phyloP scores from a whole-genome alignment of 1,284 basidiomycete genomes.

The Sporisorium exsertum region DNA sequence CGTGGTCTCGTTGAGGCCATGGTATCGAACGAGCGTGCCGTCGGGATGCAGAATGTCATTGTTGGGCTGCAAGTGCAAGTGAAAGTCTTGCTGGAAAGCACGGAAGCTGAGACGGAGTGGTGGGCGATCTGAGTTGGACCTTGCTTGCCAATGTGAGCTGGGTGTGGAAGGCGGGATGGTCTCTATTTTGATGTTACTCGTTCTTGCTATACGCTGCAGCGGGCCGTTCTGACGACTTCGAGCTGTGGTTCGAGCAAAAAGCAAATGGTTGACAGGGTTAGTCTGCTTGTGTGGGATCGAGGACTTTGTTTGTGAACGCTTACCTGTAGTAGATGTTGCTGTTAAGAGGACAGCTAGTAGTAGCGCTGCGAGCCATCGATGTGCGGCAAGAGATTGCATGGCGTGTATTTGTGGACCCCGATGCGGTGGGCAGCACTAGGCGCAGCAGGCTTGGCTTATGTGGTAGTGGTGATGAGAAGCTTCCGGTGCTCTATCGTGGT shows the following conservation, averaged over 20 bases:
- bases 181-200: slow-evolving; percentile 31
- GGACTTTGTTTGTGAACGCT: not conserved
- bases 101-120: slow-evolving; percentile 56
- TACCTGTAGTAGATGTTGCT: slow-evolving; percentile 7
- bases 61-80: slow-evolving; percentile 60
- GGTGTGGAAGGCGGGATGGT: slow-evolving; percentile 5
- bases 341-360: slow-evolving; percentile 23
- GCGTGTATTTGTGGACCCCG: not conserved
- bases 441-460: not conserved
- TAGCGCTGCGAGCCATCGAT: slow-evolving; percentile 30
- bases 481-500: not conserved
- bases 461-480: not conserved
- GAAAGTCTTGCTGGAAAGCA: slow-evolving; percentile 58
- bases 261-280: not conserved
- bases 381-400: slow-evolving; percentile 19
- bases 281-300: not conserved
- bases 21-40: slow-evolving; percentile 52
- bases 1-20: slow-evolving; percentile 37
- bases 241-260: slow-evolving; percentile 9
- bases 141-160: slow-evolving; percentile 11
- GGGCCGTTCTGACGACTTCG: slow-evolving; percentile 36
- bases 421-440: not conserved
- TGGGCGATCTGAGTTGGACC: slow-evolving; percentile 12
- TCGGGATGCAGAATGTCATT: slow-evolving; percentile 58
- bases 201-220: slow-evolving; percentile 38